These are phyloP conservation scores for Candida oleophila DNA, from an alignment of 805 yeast species.

Conservation along the genomic window DNA sequence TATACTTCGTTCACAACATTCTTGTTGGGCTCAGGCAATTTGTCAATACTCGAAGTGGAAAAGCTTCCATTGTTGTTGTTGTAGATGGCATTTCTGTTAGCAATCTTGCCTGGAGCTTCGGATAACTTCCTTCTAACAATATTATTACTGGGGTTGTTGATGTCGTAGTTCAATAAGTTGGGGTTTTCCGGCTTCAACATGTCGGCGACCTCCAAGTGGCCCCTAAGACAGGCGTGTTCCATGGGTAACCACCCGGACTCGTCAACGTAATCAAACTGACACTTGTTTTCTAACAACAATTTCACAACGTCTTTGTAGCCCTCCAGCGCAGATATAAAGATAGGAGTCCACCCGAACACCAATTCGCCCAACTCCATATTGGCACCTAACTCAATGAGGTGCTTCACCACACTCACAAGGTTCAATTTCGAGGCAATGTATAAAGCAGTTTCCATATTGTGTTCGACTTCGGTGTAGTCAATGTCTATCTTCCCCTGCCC, in stretches of 20 bases:
- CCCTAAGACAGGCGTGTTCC: constrained; percentile 92
- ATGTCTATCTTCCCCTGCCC: constrained; percentile 59
- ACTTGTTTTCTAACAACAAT: constrained; percentile 51
- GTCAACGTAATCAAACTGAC: constrained; percentile 59
- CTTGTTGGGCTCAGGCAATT: constrained; percentile 33
- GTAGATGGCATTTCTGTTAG: neutral
- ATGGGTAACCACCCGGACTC: constrained; percentile 96
- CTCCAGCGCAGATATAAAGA: constrained; percentile 86
- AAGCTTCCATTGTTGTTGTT: constrained; percentile 9
- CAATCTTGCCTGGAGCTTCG: neutral
- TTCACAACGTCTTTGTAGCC: constrained; percentile 63
- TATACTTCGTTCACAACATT: constrained; percentile 36
- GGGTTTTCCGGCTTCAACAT: constrained; percentile 51
- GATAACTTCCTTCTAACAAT: constrained; percentile 15
- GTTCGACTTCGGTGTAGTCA: constrained; percentile 57
- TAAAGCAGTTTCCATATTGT: constrained; percentile 73
- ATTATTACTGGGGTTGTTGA: constrained; percentile 34
- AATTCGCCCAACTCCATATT: constrained; percentile 72
- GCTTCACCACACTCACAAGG: constrained; percentile 49
- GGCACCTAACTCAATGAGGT: constrained; percentile 59
- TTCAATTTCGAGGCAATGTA: constrained; percentile 75
- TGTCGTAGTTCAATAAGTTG: constrained; percentile 34
- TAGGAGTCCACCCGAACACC: constrained; percentile 92
- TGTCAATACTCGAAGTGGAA: constrained; percentile 35
- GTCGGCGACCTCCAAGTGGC: constrained; percentile 72